These are phyloP conservation scores for Rhododendron vialii DNA, from an alignment of 148 eudicot genomes.

Conservation along the genomic window DNA sequence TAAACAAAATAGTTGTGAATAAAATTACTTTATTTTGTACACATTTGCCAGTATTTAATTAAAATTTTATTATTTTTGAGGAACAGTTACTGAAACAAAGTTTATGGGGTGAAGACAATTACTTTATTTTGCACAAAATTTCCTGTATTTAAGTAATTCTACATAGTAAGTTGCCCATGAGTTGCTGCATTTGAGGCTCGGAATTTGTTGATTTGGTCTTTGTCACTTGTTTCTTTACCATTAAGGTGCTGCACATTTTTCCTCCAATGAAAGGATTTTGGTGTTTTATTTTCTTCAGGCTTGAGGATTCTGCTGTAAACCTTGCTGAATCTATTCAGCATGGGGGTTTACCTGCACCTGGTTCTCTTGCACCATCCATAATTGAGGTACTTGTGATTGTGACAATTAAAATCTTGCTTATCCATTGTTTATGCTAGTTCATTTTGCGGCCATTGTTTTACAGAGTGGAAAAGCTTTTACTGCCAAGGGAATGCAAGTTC, in stretches of 20 bases:
- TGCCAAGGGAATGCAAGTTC: slow-evolving; percentile 86
- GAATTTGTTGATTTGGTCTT: neutral
- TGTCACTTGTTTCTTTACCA: neutral
- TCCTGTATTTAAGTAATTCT: neutral
- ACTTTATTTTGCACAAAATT: neutral
- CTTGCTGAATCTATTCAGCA: slow-evolving; percentile 75
- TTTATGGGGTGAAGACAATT: neutral
- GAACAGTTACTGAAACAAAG: neutral
- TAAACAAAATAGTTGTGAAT: neutral
- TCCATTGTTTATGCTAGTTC: slow-evolving; percentile 3
- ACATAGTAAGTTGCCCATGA: neutral
- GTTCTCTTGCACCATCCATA: slow-evolving; percentile 70
- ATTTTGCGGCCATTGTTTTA: slow-evolving; percentile 9
- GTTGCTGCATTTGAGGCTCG: neutral
- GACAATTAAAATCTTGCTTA: neutral
- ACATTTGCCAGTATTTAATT: neutral
- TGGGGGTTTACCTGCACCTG: slow-evolving; percentile 49
- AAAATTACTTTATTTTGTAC: neutral
- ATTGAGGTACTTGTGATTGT: slow-evolving; percentile 58
- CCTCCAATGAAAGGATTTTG: neutral
- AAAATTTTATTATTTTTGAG: neutral
- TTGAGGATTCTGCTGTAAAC: slow-evolving; percentile 75
- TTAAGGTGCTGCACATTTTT: neutral
- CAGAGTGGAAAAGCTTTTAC: slow-evolving; percentile 94
- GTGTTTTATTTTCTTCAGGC: slow-evolving; percentile 37